These are phyloP conservation scores for Phytophthora vignae DNA, from an alignment of 352 stramenopile genomes.

Conservation along the genomic window DNA sequence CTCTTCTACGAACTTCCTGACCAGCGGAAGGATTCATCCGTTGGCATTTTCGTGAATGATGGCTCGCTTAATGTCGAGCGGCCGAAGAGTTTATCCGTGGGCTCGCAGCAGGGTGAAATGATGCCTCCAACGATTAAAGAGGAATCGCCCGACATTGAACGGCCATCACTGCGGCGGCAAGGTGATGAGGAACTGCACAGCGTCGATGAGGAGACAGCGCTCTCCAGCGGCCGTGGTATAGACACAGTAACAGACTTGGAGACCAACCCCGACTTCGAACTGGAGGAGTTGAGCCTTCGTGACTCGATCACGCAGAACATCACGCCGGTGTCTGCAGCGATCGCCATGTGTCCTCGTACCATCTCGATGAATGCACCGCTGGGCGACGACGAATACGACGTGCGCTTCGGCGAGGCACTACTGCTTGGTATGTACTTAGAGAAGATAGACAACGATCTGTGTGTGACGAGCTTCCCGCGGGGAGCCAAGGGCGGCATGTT, in stretches of 20 bases:
- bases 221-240: slow-evolving; percentile 19
- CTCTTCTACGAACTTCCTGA: slow-evolving; percentile 89
- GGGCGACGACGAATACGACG: slow-evolving; percentile 76
- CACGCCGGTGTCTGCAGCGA: slow-evolving; percentile 73
- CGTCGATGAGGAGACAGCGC: slow-evolving; percentile 43
- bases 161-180: slow-evolving; percentile 42
- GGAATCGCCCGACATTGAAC: slow-evolving; percentile 51
- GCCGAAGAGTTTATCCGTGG: slow-evolving; percentile 68
- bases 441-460: slow-evolving; percentile 78
- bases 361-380: slow-evolving; percentile 72
- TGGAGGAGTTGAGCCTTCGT: slow-evolving; percentile 58
- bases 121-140: slow-evolving; percentile 65
- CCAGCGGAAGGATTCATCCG: slow-evolving; percentile 83
- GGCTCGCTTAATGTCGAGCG: slow-evolving; percentile 38
- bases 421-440: slow-evolving; percentile 86
- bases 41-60: slow-evolving; percentile 62
- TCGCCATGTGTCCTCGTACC: slow-evolving; percentile 82
- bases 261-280: slow-evolving; percentile 58
- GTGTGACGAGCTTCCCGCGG: slow-evolving; percentile 81
- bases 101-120: slow-evolving; percentile 60
- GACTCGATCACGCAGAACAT: slow-evolving; percentile 78
- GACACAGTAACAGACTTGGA: slow-evolving; percentile 55
- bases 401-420: slow-evolving; percentile 74
- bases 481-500: slow-evolving; percentile 71
- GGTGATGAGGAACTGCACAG: slow-evolving; percentile 40